Conservation (phyloP, 2,329 filamentous ascomycete species). For the Xylaria sp. region DNA sequence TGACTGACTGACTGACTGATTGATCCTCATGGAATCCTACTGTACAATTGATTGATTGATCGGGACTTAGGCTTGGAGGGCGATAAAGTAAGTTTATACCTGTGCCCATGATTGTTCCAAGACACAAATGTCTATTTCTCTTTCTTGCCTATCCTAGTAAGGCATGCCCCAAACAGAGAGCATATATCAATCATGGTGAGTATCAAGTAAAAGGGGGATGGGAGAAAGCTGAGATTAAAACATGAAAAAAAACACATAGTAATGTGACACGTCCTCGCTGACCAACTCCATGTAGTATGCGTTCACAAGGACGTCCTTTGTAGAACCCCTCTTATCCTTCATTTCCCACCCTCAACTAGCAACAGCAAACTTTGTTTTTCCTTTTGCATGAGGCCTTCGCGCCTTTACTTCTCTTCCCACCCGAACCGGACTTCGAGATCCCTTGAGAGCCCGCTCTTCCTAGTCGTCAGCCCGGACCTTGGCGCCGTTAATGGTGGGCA, state of each 20-base stretch:
- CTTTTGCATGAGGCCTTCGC: background rate
- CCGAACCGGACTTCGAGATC: background rate
- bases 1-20: background rate
- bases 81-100: background rate
- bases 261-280: slow-evolving; percentile 25
- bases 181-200: slow-evolving; percentile 14
- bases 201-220: background rate
- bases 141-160: background rate
- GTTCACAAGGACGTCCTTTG: background rate
- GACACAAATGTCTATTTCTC: slow-evolving; percentile 11
- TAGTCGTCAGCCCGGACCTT: slow-evolving; percentile 47
- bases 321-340: slow-evolving; percentile 12
- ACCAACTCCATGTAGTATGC: slow-evolving; percentile 41
- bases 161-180: background rate
- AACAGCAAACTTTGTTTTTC: background rate
- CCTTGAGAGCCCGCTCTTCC: background rate
- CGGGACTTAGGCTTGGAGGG: too few species aligned
- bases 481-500: slow-evolving; percentile 47
- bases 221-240: background rate
- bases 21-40: slow-evolving; percentile 13
- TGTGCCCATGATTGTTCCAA: slow-evolving; percentile 4
- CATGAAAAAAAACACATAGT: slow-evolving; percentile 19
- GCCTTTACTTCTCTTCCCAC: background rate
- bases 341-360: background rate
- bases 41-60: slow-evolving; percentile 19